These are phyloP conservation scores for Effrenium voratum DNA, from an alignment of 73 alveolate species.

Conservation along the genomic window DNA sequence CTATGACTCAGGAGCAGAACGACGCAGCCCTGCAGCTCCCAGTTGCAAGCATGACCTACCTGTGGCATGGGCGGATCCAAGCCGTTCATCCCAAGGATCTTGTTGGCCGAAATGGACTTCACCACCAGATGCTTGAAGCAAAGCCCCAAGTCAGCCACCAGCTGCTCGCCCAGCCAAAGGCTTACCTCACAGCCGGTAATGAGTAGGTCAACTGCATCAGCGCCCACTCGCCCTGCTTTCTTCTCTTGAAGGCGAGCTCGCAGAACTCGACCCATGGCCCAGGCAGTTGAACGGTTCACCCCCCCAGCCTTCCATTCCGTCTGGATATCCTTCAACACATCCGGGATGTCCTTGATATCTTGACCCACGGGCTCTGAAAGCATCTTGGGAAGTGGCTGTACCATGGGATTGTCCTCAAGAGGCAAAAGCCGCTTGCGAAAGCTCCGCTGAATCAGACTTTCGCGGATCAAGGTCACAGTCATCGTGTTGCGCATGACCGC, in stretches of 20 bases:
- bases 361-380: conserved; percentile 33
- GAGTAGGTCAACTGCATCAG: conserved; percentile 30
- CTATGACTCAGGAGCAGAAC: conserved; percentile 61
- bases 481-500: conserved; percentile 27
- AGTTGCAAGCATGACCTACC: conserved; percentile 2
- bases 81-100: conserved; percentile 40
- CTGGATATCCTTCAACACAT: conserved; percentile 30
- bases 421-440: conserved; percentile 22
- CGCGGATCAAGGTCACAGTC: conserved; percentile 18
- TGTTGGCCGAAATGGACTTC: conserved; percentile 47
- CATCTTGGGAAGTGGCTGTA: conserved; percentile 16
- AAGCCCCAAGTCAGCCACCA: conserved; percentile 44
- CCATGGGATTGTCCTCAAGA: conserved; percentile 66
- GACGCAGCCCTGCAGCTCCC: conserved; percentile 24
- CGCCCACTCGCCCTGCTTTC: not conserved
- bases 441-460: not conserved
- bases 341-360: conserved; percentile 47
- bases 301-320: conserved; percentile 29
- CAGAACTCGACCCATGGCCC: conserved; percentile 40
- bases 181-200: conserved; percentile 79
- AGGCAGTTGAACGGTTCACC: not conserved
- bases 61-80: conserved; percentile 18
- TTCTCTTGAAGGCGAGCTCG: conserved; percentile 4
- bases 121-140: conserved; percentile 52
- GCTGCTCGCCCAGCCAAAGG: conserved; percentile 47